Base-by-base conservation (phyloP, 1,284 basidiomycete species). In the Porodaedalea pini region DNA sequence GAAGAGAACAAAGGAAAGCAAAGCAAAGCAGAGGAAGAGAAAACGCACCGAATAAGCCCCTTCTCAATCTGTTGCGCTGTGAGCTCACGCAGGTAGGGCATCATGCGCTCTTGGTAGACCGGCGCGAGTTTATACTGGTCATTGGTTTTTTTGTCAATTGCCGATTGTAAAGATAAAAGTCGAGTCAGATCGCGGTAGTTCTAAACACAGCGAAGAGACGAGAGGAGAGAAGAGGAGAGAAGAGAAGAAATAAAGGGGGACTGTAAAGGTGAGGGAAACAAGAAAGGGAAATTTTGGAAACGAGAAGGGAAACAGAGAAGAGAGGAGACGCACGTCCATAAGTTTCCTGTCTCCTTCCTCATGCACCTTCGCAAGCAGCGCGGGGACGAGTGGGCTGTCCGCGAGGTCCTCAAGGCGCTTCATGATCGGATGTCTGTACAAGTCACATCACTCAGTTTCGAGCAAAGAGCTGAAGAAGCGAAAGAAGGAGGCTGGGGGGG, bases 51-150 rank as follows among this genome's bases (percentile, higher is more conserved):
- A 54, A 76, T 71, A 13, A 76, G 61, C 0, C 75, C 74, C 1
- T 66, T 60, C 44, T 69, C 67, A 29, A 74, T 69, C 62, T 76
- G 74, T 17, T 67, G 63, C 56, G 65, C 56, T 5, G 70, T 70
- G 36, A 74, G 66, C 61, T 67, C 65, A n/a, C 66, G 64, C 52
- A 76, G 64, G 61, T 72, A 75, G 2, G 74, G 74, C 10, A 73
- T 47, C 43, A 74, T 65, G n/a, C 62, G 58, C 2, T 62, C 65
- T 55, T 68, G 62, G 54, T 75, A 75, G 34, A 68, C 62, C 3
- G 64, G 67, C 4, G 69, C 70, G 4, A 66, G 63, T 61, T 75
- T 74, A 64, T 75, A 75, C 66, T 70, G 21, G n/a, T n/a, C n/a
- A n/a, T n/a, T n/a, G n/a, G n/a, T n/a, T n/a, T n/a, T 27, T 11